Percentiles rank a stretch among this genome's conserved stretches.
These are phyloP conservation scores for Candida coquimbonensis DNA, from an alignment of 805 yeast genomes.

Conservation along the genomic window DNA sequence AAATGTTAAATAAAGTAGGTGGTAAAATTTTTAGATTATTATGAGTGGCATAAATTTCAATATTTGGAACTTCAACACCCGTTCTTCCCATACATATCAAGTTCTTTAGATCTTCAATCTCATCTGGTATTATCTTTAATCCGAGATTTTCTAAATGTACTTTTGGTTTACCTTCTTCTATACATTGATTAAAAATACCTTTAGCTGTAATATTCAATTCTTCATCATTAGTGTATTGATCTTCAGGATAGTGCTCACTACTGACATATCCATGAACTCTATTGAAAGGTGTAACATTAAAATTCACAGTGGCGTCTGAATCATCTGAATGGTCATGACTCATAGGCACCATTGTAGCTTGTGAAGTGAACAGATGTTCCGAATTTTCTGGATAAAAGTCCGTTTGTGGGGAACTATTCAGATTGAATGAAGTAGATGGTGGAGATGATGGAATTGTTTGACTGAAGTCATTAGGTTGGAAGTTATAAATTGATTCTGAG, in stretches of 20 bases:
- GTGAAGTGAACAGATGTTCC: slow-evolving; percentile 13
- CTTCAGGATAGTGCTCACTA: slow-evolving; percentile 14
- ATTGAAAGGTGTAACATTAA: slow-evolving; percentile 19
- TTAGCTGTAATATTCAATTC: slow-evolving; percentile 26
- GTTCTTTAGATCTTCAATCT: slow-evolving; percentile 48
- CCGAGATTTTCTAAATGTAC: slow-evolving; percentile 42
- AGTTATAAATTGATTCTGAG: slow-evolving; percentile 20
- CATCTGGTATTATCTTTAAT: slow-evolving; percentile 46
- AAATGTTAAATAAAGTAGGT: slow-evolving; percentile 43
- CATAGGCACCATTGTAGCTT: slow-evolving; percentile 16
- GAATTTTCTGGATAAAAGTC: slow-evolving; percentile 1
- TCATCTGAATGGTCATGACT: slow-evolving; percentile 8
- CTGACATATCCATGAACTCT: slow-evolving; percentile 19
- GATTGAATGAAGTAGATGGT: slow-evolving; percentile 7
- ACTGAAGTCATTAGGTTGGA: slow-evolving; percentile 2
- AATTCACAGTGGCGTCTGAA: slow-evolving; percentile 17
- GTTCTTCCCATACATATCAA: slow-evolving; percentile 37
- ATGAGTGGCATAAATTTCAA: slow-evolving; percentile 45
- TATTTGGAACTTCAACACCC: slow-evolving; percentile 28
- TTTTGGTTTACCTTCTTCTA: slow-evolving; percentile 40
- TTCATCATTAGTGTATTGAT: slow-evolving; percentile 13
- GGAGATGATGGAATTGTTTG: slow-evolving; percentile 20
- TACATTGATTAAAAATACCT: slow-evolving; percentile 35
- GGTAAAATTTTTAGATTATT: slow-evolving; percentile 42
- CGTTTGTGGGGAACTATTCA: slow-evolving; percentile 16